Percentiles rank a stretch among this genome's conserved stretches.
Conservation (phyloP, 2,329 filamentous ascomycete genomes). For the Phialophora macrospora region DNA sequence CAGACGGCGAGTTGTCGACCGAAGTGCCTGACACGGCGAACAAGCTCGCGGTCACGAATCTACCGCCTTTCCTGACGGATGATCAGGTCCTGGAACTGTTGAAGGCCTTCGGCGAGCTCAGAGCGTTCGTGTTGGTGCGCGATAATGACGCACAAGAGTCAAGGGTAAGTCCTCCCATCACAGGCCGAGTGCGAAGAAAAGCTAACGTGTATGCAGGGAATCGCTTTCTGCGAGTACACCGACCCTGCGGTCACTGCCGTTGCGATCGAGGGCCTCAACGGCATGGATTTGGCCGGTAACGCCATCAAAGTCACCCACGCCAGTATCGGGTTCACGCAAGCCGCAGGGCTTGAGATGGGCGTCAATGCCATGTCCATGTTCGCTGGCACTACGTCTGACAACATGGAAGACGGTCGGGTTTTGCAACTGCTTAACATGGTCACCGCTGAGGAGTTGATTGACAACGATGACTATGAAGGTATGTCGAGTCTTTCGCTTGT, state of each 20-base stretch:
- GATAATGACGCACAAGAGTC: conserved; percentile 85
- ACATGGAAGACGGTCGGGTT: conserved; percentile 80
- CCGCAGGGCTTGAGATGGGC: conserved; percentile 87
- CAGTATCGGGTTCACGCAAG: conserved; percentile 92
- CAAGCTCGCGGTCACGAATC: conserved; percentile 91
- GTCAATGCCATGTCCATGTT: conserved; percentile 98
- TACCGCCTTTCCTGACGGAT: conserved; percentile 84
- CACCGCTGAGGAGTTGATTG: conserved; percentile 89
- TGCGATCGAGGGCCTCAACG: conserved; percentile 87
- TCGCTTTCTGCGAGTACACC: conserved; percentile 94
- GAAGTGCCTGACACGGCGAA: conserved; percentile 89
- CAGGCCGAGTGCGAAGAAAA: background rate
- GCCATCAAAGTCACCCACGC: conserved; percentile 85
- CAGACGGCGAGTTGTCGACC: conserved; percentile 69
- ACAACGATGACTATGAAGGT: conserved; percentile 95
- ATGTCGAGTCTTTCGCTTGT: conserved; percentile 36
- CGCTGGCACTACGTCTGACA: conserved; percentile 81
- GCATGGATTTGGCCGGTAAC: conserved; percentile 89
- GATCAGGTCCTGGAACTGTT: conserved; percentile 91
- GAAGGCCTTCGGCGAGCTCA: conserved; percentile 88
- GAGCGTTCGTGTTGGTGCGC: conserved; percentile 88
- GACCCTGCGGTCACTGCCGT: conserved; percentile 76
- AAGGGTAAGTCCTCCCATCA: conserved; percentile 64
- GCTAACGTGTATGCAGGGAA: conserved; percentile 64
- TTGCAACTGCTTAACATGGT: conserved; percentile 98